phyloP scores from a whole-genome alignment of 495 filamentous ascomycete genomes.

The Cercophora sp. region DNA sequence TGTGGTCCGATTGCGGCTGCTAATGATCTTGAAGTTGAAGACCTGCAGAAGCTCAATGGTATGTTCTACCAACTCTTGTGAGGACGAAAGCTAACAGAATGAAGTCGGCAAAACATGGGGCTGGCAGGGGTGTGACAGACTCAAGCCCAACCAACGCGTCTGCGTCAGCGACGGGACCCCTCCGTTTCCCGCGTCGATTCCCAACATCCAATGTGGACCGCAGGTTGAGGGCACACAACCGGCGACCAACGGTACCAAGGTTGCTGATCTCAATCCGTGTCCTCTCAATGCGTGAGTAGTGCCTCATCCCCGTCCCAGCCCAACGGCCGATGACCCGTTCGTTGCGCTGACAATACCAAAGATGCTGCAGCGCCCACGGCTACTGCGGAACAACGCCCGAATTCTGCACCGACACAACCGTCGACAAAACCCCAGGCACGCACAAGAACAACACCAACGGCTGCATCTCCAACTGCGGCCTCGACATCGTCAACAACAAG shows the following conservation, averaged over 20 bases:
- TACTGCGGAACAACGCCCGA: conserved; percentile 44
- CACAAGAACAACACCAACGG: conserved; percentile 29
- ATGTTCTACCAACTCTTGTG: too few relatives aligned
- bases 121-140: conserved; percentile 35
- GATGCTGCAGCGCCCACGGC: conserved; percentile 39
- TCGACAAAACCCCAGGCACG: conserved; percentile 38
- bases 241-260: conserved; percentile 13
- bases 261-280: conserved; percentile 29
- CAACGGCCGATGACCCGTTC: background rate
- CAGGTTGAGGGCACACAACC: conserved; percentile 6
- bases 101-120: conserved; percentile 36
- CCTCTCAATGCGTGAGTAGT: conserved; percentile 25
- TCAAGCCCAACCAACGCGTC: conserved; percentile 27
- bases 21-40: conserved; percentile 20
- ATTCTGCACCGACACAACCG: conserved; percentile 34
- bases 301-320: background rate
- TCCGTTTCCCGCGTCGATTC: conserved; percentile 33
- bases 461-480: conserved; percentile 47
- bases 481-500: conserved; percentile 19
- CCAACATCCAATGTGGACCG: conserved; percentile 42
- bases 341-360: background rate
- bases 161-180: conserved; percentile 39
- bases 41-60: conserved; percentile 35
- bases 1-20: conserved; percentile 16
- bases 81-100: too few relatives aligned